phyloP scores from a whole-genome alignment of 192 early-diverging fungal genomes.

The Diversispora eburnea region DNA sequence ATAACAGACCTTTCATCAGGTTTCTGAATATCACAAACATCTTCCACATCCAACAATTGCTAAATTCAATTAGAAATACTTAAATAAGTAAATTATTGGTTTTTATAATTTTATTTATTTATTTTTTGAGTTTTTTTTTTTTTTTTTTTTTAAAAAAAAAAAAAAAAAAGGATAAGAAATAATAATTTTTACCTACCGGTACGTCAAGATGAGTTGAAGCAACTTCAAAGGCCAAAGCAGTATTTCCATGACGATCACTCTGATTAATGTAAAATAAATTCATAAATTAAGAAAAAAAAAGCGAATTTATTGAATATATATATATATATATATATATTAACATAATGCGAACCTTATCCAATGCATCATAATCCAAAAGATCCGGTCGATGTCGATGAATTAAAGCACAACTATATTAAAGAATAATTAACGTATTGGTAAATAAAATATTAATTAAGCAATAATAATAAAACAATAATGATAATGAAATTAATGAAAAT shows the following conservation, averaged over 20 bases:
- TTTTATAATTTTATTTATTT: background rate
- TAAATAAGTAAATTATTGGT: background rate
- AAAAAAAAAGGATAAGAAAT: background rate
- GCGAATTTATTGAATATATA: too few species aligned
- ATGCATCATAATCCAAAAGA: slow-evolving; percentile 79
- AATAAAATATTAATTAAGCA: too few species aligned
- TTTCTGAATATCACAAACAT: slow-evolving; percentile 88
- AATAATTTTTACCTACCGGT: slow-evolving; percentile 46
- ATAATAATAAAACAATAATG: too few species aligned
- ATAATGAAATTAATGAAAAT: background rate
- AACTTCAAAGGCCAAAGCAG: slow-evolving; percentile 91
- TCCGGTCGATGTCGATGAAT: slow-evolving; percentile 98
- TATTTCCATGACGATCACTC: slow-evolving; percentile 78
- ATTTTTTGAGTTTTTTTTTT: background rate
- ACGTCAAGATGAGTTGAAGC: slow-evolving; percentile 86
- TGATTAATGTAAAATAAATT: slow-evolving; percentile 5
- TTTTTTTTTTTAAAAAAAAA: background rate
- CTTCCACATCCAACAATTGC: slow-evolving; percentile 93
- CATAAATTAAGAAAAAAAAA: background rate
- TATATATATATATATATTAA: background rate
- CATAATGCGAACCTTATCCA: slow-evolving; percentile 63
- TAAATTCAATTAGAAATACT: slow-evolving; percentile 9
- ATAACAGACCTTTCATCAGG: slow-evolving; percentile 96
- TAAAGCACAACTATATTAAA: slow-evolving; percentile 69
- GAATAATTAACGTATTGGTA: too few species aligned